Evolutionary conservation across 2,329 filamentous ascomycete genomes (phyloP), one percentile per base, ranked within the genome.

Genomic region (Aspergillus transmontanensis): DNA sequence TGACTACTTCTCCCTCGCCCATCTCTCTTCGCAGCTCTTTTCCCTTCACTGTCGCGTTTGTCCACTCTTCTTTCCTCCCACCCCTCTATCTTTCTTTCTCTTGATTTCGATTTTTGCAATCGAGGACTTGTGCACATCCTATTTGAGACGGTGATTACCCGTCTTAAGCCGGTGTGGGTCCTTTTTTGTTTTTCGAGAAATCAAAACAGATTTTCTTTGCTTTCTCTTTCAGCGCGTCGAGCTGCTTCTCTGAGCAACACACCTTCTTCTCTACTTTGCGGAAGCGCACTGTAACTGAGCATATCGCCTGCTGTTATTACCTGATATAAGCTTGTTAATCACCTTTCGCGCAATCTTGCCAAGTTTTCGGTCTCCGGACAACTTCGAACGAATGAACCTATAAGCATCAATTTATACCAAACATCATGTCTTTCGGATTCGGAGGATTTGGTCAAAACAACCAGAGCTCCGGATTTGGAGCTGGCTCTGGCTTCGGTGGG

Each of bases 401-500:
- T 72, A 68, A 72, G 21, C 62, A 58, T 64, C 64, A 65, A 65
- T 63, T 54, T 64, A 64, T 62, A 66, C 63, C 68, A 62, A 69
- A 63, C 67, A 77, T 68, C 64, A 79, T 78, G 75, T 79, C 76
- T 70, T 76, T 76, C 70, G 80, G 81, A 72, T 82, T 83, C 73
- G 79, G 81, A 71, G 84, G 86, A 81, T 89, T 90, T 78, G 86
- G 86, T 79, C 83, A 84, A 72, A 84, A 83, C 66, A 87, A 84
- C 74, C 78, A 80, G 78, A 82, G 73, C 68, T 73, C 75, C 59
- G 75, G 72, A 68, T 78, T 78, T 70, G 78, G 78, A 50, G 69
- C 76, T 57, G 75, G 75, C 64, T 71, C 75, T 72, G 74, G 70
- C 16, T 77, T 77, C 61, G 75, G 75, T 65, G 68, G 70, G 65